Evolutionary conservation across 75 land plant genomes (phyloP), one percentile per base, ranked within the genome.

Genomic region (Picea sitchensis): DNA sequence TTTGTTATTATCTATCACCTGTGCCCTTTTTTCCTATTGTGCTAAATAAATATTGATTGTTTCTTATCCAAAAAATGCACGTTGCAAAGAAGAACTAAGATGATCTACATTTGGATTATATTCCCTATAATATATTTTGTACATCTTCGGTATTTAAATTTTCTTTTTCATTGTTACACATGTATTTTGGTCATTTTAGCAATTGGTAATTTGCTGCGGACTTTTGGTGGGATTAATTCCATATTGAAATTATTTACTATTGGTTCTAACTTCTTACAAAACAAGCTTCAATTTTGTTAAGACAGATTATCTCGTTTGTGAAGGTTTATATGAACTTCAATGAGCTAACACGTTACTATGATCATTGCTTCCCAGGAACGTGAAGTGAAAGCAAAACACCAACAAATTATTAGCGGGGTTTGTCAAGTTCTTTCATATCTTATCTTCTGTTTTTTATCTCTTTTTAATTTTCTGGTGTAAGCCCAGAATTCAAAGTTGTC

Each of bases 351-450:
- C 3, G 44, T 78, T 11, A 44, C 54, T 44, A 2, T 71, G 26
- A 6, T 84, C 3, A 76, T 81, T 67, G 74, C 77, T 76, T 61
- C 68, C 11, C 86, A 91, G 91, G 98, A 95, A 76, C 88, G 94
- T 14, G 94, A 94, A 78, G 92, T 91, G 32, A 93, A 90, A 84
- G 96, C 94, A 75, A 95, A 95, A 81, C 96, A 94, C 76, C 96
- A 94, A 73, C 98, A 95, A 79, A 83, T 95, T n/a, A 87, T 91
- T 67, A 90, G 94, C 68, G 94, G 94, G 85, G 93, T 92, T 82
- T 78, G 87, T 61, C 14, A 31, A 32, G 11, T 54, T 47, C n/a
- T 56, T 54, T 15, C 59, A 21, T n/a, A 38, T 26, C 57, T 38
- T 65, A 31, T 57, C 59, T 59, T 20, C 38, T 62, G 61, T 56